phyloP scores from a whole-genome alignment of 2,329 filamentous ascomycete species.

The Sporothrix humicola region DNA sequence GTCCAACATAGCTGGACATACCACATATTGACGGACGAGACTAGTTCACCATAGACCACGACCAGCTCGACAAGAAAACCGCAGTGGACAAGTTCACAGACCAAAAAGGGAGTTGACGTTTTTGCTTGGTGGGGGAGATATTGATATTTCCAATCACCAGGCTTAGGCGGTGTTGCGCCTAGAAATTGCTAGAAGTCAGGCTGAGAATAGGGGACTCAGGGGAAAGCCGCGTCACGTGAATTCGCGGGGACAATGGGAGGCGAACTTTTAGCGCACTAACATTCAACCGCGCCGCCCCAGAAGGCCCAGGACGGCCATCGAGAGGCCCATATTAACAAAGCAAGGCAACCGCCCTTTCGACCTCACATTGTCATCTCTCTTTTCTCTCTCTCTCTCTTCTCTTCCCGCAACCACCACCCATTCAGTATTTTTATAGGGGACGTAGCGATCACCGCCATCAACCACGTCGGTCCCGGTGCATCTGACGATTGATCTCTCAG shows the following conservation, averaged over 20 bases:
- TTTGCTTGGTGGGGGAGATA: slow-evolving; percentile 9
- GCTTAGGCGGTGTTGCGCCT: slow-evolving; percentile 27
- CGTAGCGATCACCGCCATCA: not conserved
- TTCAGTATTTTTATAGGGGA: not conserved
- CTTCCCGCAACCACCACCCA: not conserved
- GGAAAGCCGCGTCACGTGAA: slow-evolving; percentile 29
- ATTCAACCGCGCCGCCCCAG: slow-evolving; percentile 25
- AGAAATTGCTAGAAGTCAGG: slow-evolving; percentile 25
- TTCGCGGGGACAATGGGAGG: slow-evolving; percentile 27
- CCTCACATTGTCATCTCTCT: not conserved
- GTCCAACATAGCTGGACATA: slow-evolving; percentile 1
- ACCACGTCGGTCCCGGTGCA: not conserved
- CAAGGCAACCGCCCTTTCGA: not conserved
- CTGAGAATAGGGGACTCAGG: not conserved
- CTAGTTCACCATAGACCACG: not conserved
- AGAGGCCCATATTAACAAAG: slow-evolving; percentile 1
- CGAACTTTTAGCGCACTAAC: slow-evolving; percentile 23
- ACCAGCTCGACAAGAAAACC: not conserved
- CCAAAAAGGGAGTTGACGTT: slow-evolving; percentile 23
- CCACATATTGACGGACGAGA: slow-evolving; percentile 29
- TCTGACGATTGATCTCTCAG: not conserved
- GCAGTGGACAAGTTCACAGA: not conserved
- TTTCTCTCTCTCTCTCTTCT: not conserved
- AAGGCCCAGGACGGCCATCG: not conserved
- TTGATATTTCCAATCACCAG: slow-evolving; percentile 7